Evolutionary conservation across 2,329 filamentous ascomycete genomes (phyloP).

Genomic region (Pseudocercospora vitis): DNA sequence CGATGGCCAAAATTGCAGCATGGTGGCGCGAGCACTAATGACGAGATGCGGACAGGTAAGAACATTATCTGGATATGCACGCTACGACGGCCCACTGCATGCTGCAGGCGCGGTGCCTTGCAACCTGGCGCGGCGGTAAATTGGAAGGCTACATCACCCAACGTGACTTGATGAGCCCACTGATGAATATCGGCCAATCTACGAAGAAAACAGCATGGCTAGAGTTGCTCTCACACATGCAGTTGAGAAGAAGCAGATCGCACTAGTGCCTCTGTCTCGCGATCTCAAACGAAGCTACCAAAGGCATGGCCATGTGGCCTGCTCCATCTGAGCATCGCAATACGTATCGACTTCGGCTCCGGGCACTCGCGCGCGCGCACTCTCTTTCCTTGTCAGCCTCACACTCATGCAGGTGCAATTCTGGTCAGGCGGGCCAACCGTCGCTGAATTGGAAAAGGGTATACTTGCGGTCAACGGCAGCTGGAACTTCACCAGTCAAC

Average conservation of each 20-base stretch:
- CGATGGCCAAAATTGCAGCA: conserved; percentile 21
- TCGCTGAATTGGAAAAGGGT: conserved; percentile 4
- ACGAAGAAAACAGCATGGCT: conserved; percentile 1
- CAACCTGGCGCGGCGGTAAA: not conserved
- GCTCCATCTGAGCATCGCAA: not conserved
- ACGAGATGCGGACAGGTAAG: conserved; percentile 5
- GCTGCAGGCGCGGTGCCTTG: not conserved
- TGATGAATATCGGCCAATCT: not conserved
- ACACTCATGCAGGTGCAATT: not conserved
- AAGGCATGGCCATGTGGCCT: not conserved
- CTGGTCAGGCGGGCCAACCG: conserved; percentile 1
- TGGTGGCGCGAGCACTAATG: conserved; percentile 14
- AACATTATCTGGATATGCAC: not conserved
- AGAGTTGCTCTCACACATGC: not conserved
- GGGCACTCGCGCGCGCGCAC: not conserved
- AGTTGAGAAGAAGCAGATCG: conserved; percentile 1
- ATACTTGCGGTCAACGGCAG: not conserved
- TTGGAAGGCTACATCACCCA: not conserved
- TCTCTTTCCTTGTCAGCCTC: not conserved
- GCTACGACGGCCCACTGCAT: not conserved
- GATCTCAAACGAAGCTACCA: conserved; percentile 1
- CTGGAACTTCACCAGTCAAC: conserved; percentile 4
- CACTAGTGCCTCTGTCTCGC: not conserved
- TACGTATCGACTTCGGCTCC: not conserved
- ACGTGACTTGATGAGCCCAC: not conserved